Evolutionary conservation across 1,139 yeast species (phyloP).

Genomic region (Schizosaccharomyces versatilis): DNA sequence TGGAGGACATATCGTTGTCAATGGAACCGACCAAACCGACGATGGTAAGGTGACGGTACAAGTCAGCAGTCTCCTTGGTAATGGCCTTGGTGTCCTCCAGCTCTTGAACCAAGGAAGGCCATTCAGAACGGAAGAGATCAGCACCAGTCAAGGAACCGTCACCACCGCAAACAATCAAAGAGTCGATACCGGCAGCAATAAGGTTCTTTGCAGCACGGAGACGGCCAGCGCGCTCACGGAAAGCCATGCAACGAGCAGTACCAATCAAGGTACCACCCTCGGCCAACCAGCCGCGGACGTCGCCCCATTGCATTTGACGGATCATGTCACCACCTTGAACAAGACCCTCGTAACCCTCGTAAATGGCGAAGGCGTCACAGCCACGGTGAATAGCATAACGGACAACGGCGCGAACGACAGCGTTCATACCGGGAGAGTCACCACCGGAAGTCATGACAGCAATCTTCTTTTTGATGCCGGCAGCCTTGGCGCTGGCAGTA

Average conservation of each 20-base stretch:
- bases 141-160: conserved; percentile 97
- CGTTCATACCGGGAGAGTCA: conserved; percentile 97
- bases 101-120: conserved; percentile 72
- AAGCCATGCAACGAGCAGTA: conserved; percentile 77
- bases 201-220: conserved; percentile 61
- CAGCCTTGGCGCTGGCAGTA: conserved; percentile 5
- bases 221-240: conserved; percentile 68
- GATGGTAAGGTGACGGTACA: conserved; percentile 56
- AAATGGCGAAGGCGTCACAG: conserved; percentile 86
- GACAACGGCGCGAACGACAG: conserved; percentile 82
- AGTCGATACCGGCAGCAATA: conserved; percentile 78
- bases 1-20: conserved; percentile 90
- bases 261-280: conserved; percentile 87
- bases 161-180: conserved; percentile 94
- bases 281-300: conserved; percentile 76
- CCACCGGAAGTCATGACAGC: conserved; percentile 98
- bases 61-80: conserved; percentile 32
- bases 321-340: conserved; percentile 54
- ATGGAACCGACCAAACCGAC: conserved; percentile 93
- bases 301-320: conserved; percentile 69
- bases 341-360: conserved; percentile 88
- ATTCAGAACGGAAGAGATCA: conserved; percentile 73
- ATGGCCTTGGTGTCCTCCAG: conserved; percentile 34
- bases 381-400: conserved; percentile 70
- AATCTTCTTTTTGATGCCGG: conserved; percentile 28